Base-by-base conservation (phyloP, 768 basidiomycete species). In the Boletus subcaerulescens region DNA sequence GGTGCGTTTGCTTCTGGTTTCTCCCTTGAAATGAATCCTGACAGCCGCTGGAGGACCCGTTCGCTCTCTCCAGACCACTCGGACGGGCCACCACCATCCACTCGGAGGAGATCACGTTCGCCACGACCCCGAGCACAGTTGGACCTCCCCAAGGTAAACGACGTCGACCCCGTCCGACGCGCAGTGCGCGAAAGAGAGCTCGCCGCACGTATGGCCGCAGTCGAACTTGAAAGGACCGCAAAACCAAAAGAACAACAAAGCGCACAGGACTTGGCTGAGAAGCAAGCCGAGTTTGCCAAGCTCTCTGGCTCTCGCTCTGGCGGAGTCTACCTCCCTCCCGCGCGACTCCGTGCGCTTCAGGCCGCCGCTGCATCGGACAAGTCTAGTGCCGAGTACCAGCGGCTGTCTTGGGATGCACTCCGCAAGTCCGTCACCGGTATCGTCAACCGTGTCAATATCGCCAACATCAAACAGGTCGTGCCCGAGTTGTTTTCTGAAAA, bases 381-480 rank as follows among this genome's bases (percentile, higher is more conserved):
- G 75, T 76, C 78, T 45, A 89, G 89, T 55, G 64, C 86, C 18
- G 95, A 97, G 73, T 98, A 90, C 72, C 97, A 99, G 72, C 82
- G 97, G 11, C 74, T 99, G 55, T 91, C 93, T 11, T 99, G 97
- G 97, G 97, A 99, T 66, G 97, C 97, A 2, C 75, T 99, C 56
- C 86, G 95, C 68, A 99, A 99, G 74, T 91, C 89, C 48, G 90
- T 99, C 65, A 98, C 97, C 29, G 97, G 97, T 93, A 89, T 98
- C 62, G 96, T 98, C 79, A 99, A 99, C 79, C 89, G 97, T 79
- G 92, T 99, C 76, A 98, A 98, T 71, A 80, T 93, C 18, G 80
- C 86, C 62, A 98, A 98, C 71, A 99, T 99, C 82, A 97, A 98
- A 73, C 82, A 88, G 63, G 83, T 96, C 60, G 82, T 93, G 0